These are phyloP conservation scores for Colletotrichum cereale DNA, from an alignment of 2,329 filamentous ascomycete species.

Conservation along the genomic window DNA sequence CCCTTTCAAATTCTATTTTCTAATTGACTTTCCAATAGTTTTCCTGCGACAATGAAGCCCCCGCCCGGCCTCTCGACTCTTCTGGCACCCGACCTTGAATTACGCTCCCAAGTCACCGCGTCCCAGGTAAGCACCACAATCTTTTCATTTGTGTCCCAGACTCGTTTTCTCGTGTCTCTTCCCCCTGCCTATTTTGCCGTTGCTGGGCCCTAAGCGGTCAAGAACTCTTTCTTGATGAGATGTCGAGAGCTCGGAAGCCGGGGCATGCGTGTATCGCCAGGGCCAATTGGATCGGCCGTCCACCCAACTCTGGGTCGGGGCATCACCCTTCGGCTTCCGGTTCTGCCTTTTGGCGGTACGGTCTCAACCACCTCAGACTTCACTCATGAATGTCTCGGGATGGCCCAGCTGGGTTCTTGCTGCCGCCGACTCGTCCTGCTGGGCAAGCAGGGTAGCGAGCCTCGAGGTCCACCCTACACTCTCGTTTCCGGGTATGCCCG, in stretches of 20 bases:
- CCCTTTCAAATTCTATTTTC: not conserved
- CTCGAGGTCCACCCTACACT: slow-evolving; percentile 25
- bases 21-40: not conserved
- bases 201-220: slow-evolving; percentile 27
- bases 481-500: slow-evolving; percentile 29
- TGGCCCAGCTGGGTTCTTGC: slow-evolving; percentile 4
- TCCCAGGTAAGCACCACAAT: slow-evolving; percentile 27
- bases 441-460: slow-evolving; percentile 18
- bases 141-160: slow-evolving; percentile 19
- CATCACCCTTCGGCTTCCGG: slow-evolving; percentile 10
- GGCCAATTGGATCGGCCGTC: slow-evolving; percentile 12
- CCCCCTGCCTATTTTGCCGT: slow-evolving; percentile 23
- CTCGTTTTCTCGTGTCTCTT: slow-evolving; percentile 22
- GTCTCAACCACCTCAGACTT: slow-evolving; percentile 20
- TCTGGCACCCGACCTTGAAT: not conserved
- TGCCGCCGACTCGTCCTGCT: slow-evolving; percentile 7
- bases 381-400: not conserved
- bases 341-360: slow-evolving; percentile 15
- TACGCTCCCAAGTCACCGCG: not conserved
- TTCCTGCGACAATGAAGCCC: not conserved
- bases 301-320: slow-evolving; percentile 16
- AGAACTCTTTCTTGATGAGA: slow-evolving; percentile 7
- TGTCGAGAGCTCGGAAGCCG: slow-evolving; percentile 20
- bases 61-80: not conserved
- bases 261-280: slow-evolving; percentile 6